These are phyloP conservation scores for Thalassiosira ordinaria DNA, from an alignment of 352 stramenopile species.

Conservation along the genomic window DNA sequence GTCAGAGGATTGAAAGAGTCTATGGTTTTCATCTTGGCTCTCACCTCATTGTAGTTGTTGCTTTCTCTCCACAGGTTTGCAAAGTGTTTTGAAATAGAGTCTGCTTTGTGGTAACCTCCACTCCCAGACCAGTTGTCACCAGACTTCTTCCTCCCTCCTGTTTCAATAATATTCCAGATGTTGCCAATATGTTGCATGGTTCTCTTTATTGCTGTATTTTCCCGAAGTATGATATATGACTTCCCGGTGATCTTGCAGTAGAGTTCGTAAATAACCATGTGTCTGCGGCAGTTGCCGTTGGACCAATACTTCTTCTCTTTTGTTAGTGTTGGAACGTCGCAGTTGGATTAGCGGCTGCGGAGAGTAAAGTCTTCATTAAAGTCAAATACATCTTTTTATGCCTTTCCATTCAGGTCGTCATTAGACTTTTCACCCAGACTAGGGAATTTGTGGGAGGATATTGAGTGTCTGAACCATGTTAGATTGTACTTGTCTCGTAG, in stretches of 20 bases:
- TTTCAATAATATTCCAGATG: conserved; percentile 11
- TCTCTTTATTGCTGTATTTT: not conserved
- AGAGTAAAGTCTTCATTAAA: no score
- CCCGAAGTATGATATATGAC: not conserved
- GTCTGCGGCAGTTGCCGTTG: not conserved
- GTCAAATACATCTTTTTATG: no score
- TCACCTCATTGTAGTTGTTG: not conserved
- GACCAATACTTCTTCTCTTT: no score
- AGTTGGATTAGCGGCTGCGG: no score
- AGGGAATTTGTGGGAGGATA: no score
- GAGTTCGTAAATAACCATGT: not conserved
- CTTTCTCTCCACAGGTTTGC: not conserved
- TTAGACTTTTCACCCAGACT: no score
- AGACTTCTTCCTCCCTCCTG: not conserved
- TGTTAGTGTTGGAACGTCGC: no score
- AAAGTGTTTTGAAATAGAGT: conserved; percentile 11
- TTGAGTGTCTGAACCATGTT: conserved; percentile 17
- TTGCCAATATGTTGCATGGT: not conserved
- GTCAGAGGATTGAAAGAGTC: not conserved
- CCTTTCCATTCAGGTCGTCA: no score
- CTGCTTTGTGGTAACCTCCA: not conserved
- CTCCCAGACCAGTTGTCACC: not conserved
- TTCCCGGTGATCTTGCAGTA: not conserved
- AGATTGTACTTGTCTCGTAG: conserved; percentile 12
- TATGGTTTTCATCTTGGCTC: not conserved